phyloP scores from a whole-genome alignment of 2,329 filamentous ascomycete species.

The Trichoderma hamatum region DNA sequence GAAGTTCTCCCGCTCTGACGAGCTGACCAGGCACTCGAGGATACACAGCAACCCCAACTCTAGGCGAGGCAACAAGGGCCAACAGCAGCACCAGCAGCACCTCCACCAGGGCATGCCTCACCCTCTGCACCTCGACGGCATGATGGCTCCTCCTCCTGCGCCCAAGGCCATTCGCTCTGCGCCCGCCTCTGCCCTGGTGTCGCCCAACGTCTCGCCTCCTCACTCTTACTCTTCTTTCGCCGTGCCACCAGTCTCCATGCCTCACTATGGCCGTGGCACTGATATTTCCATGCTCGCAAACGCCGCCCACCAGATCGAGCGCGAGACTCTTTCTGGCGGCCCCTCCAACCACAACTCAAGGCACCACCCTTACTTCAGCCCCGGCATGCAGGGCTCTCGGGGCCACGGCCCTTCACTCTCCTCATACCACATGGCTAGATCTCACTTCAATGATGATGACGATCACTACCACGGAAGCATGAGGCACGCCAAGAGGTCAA shows the following conservation, averaged over 20 bases:
- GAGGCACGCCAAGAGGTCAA: conserved; percentile 80
- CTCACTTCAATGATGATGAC: conserved; percentile 78
- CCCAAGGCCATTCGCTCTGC: conserved; percentile 86
- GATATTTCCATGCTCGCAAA: conserved; percentile 65
- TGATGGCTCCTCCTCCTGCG: conserved; percentile 76
- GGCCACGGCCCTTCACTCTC: conserved; percentile 75
- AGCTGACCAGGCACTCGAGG: conserved; percentile 92
- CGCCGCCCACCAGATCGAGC: conserved; percentile 64
- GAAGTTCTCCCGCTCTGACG: conserved; percentile 94
- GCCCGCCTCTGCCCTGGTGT: conserved; percentile 80
- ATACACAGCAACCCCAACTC: conserved; percentile 99
- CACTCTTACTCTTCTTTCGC: conserved; percentile 80
- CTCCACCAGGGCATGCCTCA: conserved; percentile 46
- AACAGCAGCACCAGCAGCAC: conserved; percentile 46
- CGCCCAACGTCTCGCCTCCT: conserved; percentile 95
- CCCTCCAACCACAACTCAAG: conserved; percentile 49
- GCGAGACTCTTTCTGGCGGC: conserved; percentile 51
- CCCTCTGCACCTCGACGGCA: conserved; percentile 57
- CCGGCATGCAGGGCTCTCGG: conserved; percentile 53
- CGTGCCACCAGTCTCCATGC: conserved; percentile 50
- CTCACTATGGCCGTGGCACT: conserved; percentile 53
- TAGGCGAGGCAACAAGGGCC: conserved; percentile 82
- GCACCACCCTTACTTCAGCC: conserved; percentile 58
- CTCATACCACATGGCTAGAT: conserved; percentile 92
- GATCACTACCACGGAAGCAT: conserved; percentile 72